Evolutionary conservation across 2,329 filamentous ascomycete species (phyloP).

Genomic region (Juglanconis oblonga): DNA sequence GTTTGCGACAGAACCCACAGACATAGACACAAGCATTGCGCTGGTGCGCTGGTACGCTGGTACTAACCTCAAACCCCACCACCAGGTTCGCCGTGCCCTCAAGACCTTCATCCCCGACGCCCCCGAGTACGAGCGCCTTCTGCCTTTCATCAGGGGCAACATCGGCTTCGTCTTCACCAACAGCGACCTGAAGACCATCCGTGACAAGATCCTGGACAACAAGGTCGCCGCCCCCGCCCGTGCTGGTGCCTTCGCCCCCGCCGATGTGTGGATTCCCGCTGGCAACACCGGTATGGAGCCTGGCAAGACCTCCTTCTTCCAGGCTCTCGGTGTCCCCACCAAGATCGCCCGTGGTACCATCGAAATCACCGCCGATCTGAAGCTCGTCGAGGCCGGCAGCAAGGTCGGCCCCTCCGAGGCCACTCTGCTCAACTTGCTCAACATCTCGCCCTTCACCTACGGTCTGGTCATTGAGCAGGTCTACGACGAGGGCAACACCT

Average conservation of each 20-base stretch:
- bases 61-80: not conserved
- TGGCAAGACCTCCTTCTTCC: constrained; percentile 99
- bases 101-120: constrained; percentile 88
- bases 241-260: constrained; percentile 93
- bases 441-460: constrained; percentile 99
- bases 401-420: constrained; percentile 99
- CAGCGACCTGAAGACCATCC: constrained; percentile 83
- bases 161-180: constrained; percentile 99
- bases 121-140: constrained; percentile 97
- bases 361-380: constrained; percentile 97
- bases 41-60: not conserved
- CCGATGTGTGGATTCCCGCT: constrained; percentile 90
- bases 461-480: constrained; percentile 95
- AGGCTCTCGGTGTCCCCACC: constrained; percentile 99
- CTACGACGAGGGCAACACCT: constrained; percentile 96
- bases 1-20: constrained; percentile 23
- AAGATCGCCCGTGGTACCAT: constrained; percentile 99
- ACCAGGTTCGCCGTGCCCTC: constrained; percentile 87
- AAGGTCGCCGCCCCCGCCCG: constrained; percentile 96
- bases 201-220: constrained; percentile 94
- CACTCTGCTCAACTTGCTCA: constrained; percentile 98
- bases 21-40: not conserved
- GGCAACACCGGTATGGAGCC: constrained; percentile 99
- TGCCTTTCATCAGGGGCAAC: constrained; percentile 95
- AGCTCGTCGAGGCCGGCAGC: constrained; percentile 87